These are phyloP conservation scores for Corymbia calophylla DNA, from an alignment of 441 rosid genomes.

Conservation along the genomic window DNA sequence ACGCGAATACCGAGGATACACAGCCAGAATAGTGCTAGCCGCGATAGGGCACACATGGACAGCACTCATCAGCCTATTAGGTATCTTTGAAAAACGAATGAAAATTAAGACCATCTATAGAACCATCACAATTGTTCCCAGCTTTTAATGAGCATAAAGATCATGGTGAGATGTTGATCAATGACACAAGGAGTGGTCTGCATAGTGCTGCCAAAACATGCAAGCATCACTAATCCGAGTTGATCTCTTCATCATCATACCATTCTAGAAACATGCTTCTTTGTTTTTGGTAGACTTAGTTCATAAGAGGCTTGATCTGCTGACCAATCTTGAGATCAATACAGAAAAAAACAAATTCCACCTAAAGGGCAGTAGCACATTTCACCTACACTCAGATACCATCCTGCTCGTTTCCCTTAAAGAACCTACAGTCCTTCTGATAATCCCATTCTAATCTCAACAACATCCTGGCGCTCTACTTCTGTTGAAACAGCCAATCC, in stretches of 20 bases:
- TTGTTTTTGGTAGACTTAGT: not conserved
- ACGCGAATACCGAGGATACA: not conserved
- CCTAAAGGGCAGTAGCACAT: not conserved
- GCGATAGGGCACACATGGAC: not conserved
- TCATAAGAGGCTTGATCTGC: not conserved
- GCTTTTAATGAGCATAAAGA: not conserved
- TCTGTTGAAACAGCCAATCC: not conserved
- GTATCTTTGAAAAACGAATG: not conserved
- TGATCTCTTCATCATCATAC: not conserved
- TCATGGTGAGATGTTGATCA: not conserved
- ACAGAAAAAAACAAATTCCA: not conserved
- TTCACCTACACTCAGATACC: not conserved
- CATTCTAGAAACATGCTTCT: not conserved
- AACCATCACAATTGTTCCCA: not conserved
- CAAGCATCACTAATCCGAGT: not conserved
- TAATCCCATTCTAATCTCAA: not conserved
- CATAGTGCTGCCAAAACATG: not conserved
- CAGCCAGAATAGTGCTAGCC: not conserved
- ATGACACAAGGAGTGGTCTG: not conserved
- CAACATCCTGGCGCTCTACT: not conserved
- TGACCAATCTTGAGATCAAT: not conserved
- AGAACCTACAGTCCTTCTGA: not conserved
- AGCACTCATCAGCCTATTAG: not conserved
- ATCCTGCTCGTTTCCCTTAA: not conserved
- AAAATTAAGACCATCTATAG: not conserved